Base-by-base conservation (phyloP, 148 eudicot species). In the Persicaria maculosa region DNA sequence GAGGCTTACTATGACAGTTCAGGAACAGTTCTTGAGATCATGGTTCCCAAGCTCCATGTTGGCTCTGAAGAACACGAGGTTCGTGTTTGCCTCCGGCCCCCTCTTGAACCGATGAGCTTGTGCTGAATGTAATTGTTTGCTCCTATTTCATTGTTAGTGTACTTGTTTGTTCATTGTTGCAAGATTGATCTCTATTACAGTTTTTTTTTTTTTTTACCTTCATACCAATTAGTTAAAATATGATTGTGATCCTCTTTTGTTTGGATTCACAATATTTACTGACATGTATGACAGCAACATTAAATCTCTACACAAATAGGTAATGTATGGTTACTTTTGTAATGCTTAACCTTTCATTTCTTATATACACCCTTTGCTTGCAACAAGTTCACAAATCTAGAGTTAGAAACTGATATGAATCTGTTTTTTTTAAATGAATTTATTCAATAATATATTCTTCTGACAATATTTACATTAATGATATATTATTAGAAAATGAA, bases 51-150 rank as follows among this genome's bases (percentile, higher is more conserved):
- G 75, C 93, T 86, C 11, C 89, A 81, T 9, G 86, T 77, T 67
- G 89, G 85, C 22, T 89, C 88, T 25, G 91, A 91, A 81, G 96
- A 91, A 74, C 96, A 91, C 17, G 96, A 91, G 79, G 96, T 91
- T 57, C 85, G 80, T 5, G 88, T 91, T 58, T 81, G 85, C 76
- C 91, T 88, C 71, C 93, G 91, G 8, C 85, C 91, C 53, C 90
- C 69, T 76, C 83, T 79, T 54, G 81, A 76, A 74, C 87, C 74
- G 84, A 81, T 73, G 96, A 88, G 80, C 85, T 86, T 70, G 75
- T 80, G 71, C 80, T 86, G 43, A 40, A 31, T 59, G 65, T 59
- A 20, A 2, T 4, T 59, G 65, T 22, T 22, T 11, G 36, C 6
- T 54, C 40, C 65, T 20, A 59, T 65, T 14, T 40, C 47, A 12